Base-by-base conservation (phyloP, 148 eudicot species). In the Rhododendron henanense region DNA sequence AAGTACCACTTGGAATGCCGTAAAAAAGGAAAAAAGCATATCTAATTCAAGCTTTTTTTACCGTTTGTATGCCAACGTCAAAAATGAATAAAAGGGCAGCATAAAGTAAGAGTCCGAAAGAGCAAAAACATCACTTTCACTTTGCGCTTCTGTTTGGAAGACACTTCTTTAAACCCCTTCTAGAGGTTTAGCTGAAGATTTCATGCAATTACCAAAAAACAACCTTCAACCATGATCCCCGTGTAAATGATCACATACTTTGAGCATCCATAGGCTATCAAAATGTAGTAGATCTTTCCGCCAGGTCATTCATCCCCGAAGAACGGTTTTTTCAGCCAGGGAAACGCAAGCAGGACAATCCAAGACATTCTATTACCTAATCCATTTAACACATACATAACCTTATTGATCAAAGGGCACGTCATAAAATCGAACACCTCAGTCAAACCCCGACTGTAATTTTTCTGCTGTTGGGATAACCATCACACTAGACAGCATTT, bases 1-100 rank as follows among this genome's bases (percentile, higher is more conserved):
- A 86, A 84, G 83, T 71, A 86, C 47, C 85, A 83, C 51, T 51
- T 65, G 50, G 57, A 88, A 78, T 65, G 73, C 73, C 33, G 14
- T 65, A 10, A 25, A 65, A 65, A 1, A 65, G 14, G 73, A 65
- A 63, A 63, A 63, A 63, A 63, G 31, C 28, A 63, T 63, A 63
- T 63, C 10, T 7, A 63, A 0, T 23, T 6, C 71, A 63, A 23
- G 61, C 71, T 2, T 21, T 8, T 63, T 23, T 8, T 23, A 63
- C 25, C 9, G 0, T n/a, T 23, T 23, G 71, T 63, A 6, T 23
- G 11, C 28, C 71, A 63, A 63, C 11, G 3, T 63, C 2, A 63
- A 23, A n/a, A 63, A 63, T 7, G 28, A 23, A 63, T 1, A 63
- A 63, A 63, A 63, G 13, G 31, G 71, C 25, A 63, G 71, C 28